Evolutionary conservation across 1,284 basidiomycete genomes (phyloP), one percentile per base, ranked within the genome.

Genomic region (Ceratobasidium sp.): DNA sequence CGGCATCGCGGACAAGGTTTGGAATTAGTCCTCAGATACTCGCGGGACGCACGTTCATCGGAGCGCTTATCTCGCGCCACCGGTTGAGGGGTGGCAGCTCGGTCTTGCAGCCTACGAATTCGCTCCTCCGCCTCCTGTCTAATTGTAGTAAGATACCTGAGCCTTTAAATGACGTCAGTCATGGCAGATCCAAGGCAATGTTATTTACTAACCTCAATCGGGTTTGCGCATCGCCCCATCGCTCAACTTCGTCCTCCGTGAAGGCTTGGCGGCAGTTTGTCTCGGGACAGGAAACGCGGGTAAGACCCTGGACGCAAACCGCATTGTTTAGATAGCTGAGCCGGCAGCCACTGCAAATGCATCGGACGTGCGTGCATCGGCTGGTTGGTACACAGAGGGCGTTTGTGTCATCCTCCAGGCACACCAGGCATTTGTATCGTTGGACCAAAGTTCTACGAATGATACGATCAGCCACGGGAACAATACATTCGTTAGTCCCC

Each of bases 41-140:
- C 66, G 8, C n/a, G 21, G 5, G 66, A 69, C 30, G 66, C 66
- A 9, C 66, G 66, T 38, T 69, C 66, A 23, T 69, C 66, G 9
- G 52, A 50, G 26, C 43, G 54, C 54, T 57, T 69, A 41, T 69
- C 44, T 46, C 66, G 66, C 26, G 23, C 52, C 13, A 41, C 35
- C 6, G 35, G 35, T 38, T 38, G 50, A 4, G 47, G 49, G 18
- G 35, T n/a, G n/a, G 66, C 13, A 6, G 21, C 14, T 21, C 44
- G 35, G 6, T 14, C n/a, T 13, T 46, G 66, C n/a, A 38, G 16
- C 18, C 55, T 32, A 18, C 32, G 55, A 13, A 58, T 28, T 13
- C 18, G 35, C 6, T 58, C 55, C 26, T n/a, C 3, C 32, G 55
- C 55, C 23, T 28, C 14, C 23, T 16, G 32, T 18, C 55, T 58